Evolutionary conservation across 2,329 filamentous ascomycete genomes (phyloP), one percentile per base, ranked within the genome.

Genomic region (Paraconiothyrium brasiliense): DNA sequence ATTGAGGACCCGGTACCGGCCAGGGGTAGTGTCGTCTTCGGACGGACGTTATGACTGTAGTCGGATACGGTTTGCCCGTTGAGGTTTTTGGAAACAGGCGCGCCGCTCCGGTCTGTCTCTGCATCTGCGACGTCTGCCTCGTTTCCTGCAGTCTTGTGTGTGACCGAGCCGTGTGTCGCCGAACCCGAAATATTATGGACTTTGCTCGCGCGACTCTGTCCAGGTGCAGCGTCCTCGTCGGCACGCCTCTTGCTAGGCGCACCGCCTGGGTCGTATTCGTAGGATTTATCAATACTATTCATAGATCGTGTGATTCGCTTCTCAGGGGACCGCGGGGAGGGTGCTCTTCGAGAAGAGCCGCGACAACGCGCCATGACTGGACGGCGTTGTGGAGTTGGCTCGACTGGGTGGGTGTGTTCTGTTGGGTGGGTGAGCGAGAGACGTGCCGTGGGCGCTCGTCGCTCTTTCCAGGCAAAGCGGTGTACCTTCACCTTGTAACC

Each of bases 351-450:
- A 48, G 32, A 48, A 16, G 54, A 57, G 5, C 43, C 54, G 54
- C 54, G 54, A 20, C 32, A 32, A 44, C 54, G 54, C 30, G 54
- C 54, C 54, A 57, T 57, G n/a, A 32, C 20, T 30, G 4, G 13
- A 13, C 37, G 16, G 16, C 6, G 22, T n/a, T 30, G 52, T 46
- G 41, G 34, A 3, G 41, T 13, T 30, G 39, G n/a, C n/a, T 22
- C 43, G 22, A 24, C 43, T 13, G 1, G 22, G 34, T 14, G 35
- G 7, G n/a, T 30, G 46, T 16, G 24, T 32, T 37, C 6, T 46
- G 41, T 54, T 32, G 11, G 22, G 37, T 14, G 11, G 22, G 22
- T n/a, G 48, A 54, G 34, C 7, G 22, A 24, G 34, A 39, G n/a
- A 30, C 50, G 35, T 32, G 22, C 20, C 43, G 43, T 46, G 43